Evolutionary conservation across 108 stramenopile genomes (phyloP).

Genomic region (Skeletonema menzelii): DNA sequence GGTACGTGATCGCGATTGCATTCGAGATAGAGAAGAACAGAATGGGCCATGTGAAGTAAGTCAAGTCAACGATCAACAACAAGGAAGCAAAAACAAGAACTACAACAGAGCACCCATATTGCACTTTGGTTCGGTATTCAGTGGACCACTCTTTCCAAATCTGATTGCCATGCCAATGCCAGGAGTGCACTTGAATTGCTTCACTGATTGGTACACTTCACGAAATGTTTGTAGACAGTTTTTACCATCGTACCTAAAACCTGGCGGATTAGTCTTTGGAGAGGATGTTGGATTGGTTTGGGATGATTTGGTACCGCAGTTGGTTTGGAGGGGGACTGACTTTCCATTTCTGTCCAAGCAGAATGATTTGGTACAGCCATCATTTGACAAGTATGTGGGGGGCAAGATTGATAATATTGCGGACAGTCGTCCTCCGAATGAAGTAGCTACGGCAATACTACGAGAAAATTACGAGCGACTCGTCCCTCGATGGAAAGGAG

Average conservation of each 20-base stretch:
- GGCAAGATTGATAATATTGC: too few relatives aligned
- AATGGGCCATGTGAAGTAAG: too few relatives aligned
- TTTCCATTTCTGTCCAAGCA: neutral
- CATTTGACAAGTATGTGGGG: neutral
- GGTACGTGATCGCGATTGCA: neutral
- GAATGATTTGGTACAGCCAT: neutral
- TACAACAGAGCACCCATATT: neutral
- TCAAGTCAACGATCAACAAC: too few relatives aligned
- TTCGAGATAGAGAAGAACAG: neutral
- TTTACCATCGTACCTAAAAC: neutral
- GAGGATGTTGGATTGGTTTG: neutral
- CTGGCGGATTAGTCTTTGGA: neutral
- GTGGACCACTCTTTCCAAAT: neutral
- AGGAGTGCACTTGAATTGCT: neutral
- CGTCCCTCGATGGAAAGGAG: constrained; percentile 11
- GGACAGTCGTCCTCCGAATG: neutral
- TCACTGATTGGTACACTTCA: neutral
- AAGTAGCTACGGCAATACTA: neutral
- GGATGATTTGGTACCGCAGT: neutral
- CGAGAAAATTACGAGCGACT: neutral
- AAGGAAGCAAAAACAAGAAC: too few relatives aligned
- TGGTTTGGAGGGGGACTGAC: constrained; percentile 4
- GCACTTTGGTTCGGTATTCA: neutral
- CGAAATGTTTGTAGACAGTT: neutral
- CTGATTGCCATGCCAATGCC: constrained; percentile 4